Percentiles rank a stretch among this genome's conserved stretches.
These are phyloP conservation scores for Pleurotus giganteus DNA, from an alignment of 768 basidiomycete species.

Conservation along the genomic window DNA sequence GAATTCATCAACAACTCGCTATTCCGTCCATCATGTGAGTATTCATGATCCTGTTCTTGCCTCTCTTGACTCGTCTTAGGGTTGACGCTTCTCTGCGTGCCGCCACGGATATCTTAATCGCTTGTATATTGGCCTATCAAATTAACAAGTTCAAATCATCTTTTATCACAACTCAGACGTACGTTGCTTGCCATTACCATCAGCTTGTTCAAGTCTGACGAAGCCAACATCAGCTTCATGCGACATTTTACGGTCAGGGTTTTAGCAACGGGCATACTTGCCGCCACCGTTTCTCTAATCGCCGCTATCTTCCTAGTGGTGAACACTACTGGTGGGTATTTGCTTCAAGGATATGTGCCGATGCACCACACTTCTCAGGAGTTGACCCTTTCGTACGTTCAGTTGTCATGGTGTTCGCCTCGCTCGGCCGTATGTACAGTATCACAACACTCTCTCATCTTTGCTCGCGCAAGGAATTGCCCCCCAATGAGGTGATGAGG, in stretches of 20 bases:
- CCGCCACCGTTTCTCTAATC: neutral
- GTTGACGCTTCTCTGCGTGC: conserved; percentile 2
- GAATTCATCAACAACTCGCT: too few species aligned
- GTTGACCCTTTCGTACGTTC: neutral
- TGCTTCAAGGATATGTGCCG: neutral
- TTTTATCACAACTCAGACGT: neutral
- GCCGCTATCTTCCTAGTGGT: neutral
- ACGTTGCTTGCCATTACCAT: neutral
- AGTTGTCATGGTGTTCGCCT: neutral
- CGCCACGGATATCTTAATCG: neutral
- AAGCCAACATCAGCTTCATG: neutral
- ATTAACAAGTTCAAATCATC: neutral
- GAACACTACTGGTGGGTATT: neutral
- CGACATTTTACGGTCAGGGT: conserved; percentile 2
- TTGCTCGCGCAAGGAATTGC: neutral
- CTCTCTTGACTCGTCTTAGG: neutral
- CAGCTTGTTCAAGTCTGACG: too few species aligned
- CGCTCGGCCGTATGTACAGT: conserved; percentile 2
- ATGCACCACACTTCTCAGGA: too few species aligned
- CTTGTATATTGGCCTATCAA: conserved; percentile 1
- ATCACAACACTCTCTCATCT: conserved; percentile 1
- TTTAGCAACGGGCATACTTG: neutral
- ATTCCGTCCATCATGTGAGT: too few species aligned
- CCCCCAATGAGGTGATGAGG: neutral
- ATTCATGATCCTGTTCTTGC: neutral